Evolutionary conservation across 805 yeast species (phyloP).

Genomic region (Suhomyces kilbournensis): DNA sequence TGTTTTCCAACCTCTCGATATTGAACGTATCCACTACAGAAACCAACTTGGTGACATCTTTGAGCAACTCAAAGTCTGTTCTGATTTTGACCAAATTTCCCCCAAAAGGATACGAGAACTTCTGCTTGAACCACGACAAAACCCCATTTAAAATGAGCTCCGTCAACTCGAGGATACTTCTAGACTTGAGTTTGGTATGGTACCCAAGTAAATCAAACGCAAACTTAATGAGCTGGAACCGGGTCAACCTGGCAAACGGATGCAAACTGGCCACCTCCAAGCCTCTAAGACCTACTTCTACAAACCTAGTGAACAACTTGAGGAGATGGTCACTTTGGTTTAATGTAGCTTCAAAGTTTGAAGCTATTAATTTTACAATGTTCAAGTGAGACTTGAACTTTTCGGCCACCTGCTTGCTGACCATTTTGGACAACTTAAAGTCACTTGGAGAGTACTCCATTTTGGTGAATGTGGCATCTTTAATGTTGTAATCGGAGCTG

Average conservation of each 20-base stretch:
- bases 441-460: constrained; percentile 93
- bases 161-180: constrained; percentile 45
- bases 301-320: constrained; percentile 63
- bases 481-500: constrained; percentile 51
- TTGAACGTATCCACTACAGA: constrained; percentile 19
- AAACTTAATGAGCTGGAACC: constrained; percentile 72
- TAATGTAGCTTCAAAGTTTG: constrained; percentile 76
- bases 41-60: constrained; percentile 44
- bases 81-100: constrained; percentile 69
- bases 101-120: constrained; percentile 77
- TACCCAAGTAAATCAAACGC: constrained; percentile 61
- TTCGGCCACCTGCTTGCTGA: constrained; percentile 33
- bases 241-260: constrained; percentile 70
- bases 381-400: constrained; percentile 63
- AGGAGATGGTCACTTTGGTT: constrained; percentile 68
- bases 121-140: constrained; percentile 72
- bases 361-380: constrained; percentile 64
- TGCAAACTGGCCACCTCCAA: constrained; percentile 67
- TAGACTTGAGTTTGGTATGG: constrained; percentile 50
- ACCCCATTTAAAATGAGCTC: constrained; percentile 60
- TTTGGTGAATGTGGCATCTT: constrained; percentile 56
- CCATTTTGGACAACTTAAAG: constrained; percentile 49
- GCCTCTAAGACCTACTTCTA: constrained; percentile 52
- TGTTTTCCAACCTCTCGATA: constrained; percentile 36
- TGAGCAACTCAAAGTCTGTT: constrained; percentile 61